A percentile compares a stretch with the other conserved stretches of the same genome.
These are phyloP conservation scores for Blastobotrys muscicola DNA, from an alignment of 805 yeast genomes.

Conservation along the genomic window DNA sequence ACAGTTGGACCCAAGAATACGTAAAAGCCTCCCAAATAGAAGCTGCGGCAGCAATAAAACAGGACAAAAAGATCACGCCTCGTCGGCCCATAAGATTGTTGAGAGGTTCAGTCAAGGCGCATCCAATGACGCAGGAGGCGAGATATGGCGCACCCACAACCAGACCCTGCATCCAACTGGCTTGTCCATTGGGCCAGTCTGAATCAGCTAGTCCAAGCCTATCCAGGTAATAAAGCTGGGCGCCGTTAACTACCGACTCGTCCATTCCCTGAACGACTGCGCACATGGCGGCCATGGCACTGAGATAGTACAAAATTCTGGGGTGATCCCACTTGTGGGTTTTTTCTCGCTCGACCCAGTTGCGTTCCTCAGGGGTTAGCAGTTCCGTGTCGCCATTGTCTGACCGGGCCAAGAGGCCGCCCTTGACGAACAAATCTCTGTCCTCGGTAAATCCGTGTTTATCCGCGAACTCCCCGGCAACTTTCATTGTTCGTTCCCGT, in stretches of 20 bases:
- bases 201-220: constrained; percentile 12
- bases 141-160: constrained; percentile 60
- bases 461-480: constrained; percentile 18
- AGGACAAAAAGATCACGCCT: constrained; percentile 48
- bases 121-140: constrained; percentile 45
- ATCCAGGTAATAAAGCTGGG: constrained; percentile 35
- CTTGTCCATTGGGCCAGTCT: constrained; percentile 4
- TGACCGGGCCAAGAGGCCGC: constrained; percentile 50
- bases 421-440: constrained; percentile 28
- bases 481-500: constrained; percentile 10
- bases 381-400: constrained; percentile 28
- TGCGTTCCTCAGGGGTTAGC: constrained; percentile 28
- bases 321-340: constrained; percentile 40
- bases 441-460: constrained; percentile 22
- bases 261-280: constrained; percentile 71
- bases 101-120: constrained; percentile 46
- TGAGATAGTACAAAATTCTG: constrained; percentile 34
- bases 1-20: constrained; percentile 50
- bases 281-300: constrained; percentile 55
- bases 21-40: constrained; percentile 59
- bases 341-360: constrained; percentile 35
- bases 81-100: constrained; percentile 49
- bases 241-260: constrained; percentile 62
- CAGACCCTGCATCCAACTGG: constrained; percentile 44
- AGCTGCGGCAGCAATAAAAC: constrained; percentile 47